Evolutionary conservation across 345 rosid species (phyloP).

Genomic region (Psidium guajava): DNA sequence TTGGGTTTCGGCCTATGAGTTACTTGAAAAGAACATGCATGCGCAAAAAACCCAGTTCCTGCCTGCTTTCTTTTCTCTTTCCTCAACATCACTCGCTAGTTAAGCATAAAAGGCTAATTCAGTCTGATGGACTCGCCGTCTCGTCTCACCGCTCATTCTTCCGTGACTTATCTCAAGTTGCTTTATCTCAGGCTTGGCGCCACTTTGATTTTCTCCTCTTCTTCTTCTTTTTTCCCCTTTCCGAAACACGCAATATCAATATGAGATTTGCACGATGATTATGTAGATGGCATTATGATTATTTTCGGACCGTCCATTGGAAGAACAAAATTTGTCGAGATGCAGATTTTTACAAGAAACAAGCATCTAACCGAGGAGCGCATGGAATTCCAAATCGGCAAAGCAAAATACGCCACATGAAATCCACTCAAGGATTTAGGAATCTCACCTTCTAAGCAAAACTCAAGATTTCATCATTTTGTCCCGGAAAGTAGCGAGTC

Average conservation of each 20-base stretch:
- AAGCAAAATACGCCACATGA: not conserved
- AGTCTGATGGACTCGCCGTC: not conserved
- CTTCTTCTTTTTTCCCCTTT: not conserved
- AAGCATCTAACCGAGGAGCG: not conserved
- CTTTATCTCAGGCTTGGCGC: not conserved
- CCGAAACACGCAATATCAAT: not conserved
- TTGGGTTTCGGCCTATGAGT: not conserved
- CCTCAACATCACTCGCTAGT: not conserved
- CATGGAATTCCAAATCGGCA: not conserved
- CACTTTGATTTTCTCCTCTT: not conserved
- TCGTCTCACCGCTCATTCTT: not conserved
- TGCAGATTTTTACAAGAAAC: not conserved
- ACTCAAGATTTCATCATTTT: not conserved
- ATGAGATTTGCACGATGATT: not conserved
- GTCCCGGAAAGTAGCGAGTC: not conserved
- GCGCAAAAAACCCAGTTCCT: not conserved
- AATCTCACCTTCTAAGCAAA: not conserved
- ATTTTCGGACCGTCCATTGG: not conserved
- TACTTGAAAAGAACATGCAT: not conserved
- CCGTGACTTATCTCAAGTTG: not conserved
- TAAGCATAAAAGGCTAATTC: not conserved
- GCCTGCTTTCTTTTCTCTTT: not conserved
- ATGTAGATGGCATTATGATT: not conserved
- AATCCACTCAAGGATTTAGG: not conserved
- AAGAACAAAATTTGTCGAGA: not conserved